phyloP scores from a whole-genome alignment of 495 filamentous ascomycete species.

The Annulohypoxylon maeteangense region DNA sequence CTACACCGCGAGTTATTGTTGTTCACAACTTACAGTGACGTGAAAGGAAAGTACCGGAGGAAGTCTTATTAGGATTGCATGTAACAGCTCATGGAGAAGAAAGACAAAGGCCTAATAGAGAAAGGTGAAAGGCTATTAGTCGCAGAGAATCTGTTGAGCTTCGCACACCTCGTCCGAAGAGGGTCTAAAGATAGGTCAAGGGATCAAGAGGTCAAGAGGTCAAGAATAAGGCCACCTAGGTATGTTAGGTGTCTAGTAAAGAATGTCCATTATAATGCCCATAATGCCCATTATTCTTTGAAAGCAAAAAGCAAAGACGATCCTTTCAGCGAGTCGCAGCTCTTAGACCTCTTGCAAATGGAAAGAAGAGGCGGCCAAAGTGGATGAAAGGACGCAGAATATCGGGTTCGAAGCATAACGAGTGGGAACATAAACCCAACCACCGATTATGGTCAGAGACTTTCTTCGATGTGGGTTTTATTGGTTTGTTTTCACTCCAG shows the following conservation, averaged over 20 bases:
- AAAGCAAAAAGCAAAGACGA: conserved; percentile 11
- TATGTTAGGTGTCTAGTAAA: conserved; percentile 2
- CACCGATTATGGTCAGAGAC: conserved; percentile 4
- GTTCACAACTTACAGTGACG: conserved; percentile 47
- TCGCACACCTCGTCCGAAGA: conserved; percentile 12
- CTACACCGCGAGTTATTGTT: conserved; percentile 29
- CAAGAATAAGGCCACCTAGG: not conserved
- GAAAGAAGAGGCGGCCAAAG: conserved; percentile 27
- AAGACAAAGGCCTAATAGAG: conserved; percentile 21
- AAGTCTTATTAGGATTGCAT: conserved; percentile 28
- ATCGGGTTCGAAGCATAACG: conserved; percentile 23
- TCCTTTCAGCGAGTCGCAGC: conserved; percentile 23
- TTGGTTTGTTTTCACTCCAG: conserved; percentile 18
- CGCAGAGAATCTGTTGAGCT: not conserved
- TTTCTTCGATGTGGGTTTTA: conserved; percentile 20
- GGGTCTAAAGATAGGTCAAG: conserved; percentile 19
- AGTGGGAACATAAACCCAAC: conserved; percentile 30
- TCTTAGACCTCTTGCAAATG: conserved; percentile 19
- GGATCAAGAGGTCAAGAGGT: not conserved
- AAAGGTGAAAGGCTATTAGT: conserved; percentile 6
- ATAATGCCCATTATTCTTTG: conserved; percentile 4
- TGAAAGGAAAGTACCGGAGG: conserved; percentile 31
- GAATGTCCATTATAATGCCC: conserved; percentile 16
- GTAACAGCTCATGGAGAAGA: conserved; percentile 16
- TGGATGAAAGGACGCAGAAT: conserved; percentile 13